These are phyloP conservation scores for Boeremia lycopersici DNA, from an alignment of 2,329 filamentous ascomycete species.

Conservation along the genomic window DNA sequence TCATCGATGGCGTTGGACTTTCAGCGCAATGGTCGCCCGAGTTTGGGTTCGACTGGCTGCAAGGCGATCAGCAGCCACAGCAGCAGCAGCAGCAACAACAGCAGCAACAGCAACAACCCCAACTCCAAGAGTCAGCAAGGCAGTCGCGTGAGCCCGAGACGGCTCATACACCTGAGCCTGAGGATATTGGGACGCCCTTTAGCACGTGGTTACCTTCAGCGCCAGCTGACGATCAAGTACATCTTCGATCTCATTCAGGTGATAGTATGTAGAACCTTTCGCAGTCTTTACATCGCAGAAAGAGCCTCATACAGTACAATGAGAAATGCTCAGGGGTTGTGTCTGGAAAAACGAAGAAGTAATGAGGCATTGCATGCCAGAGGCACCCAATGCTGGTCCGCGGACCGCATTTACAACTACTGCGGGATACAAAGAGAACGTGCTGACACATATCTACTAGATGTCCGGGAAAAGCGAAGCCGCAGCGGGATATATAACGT, in stretches of 20 bases:
- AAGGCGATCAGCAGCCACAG: slow-evolving; percentile 19
- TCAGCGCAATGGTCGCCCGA: slow-evolving; percentile 41
- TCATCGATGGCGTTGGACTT: slow-evolving; percentile 41
- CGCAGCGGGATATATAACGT: slow-evolving; percentile 32
- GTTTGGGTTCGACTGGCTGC: slow-evolving; percentile 39
- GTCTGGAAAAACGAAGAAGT: too few relatives aligned
- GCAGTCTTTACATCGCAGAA: neutral
- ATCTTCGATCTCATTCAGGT: slow-evolving; percentile 26
- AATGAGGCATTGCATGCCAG: too few relatives aligned
- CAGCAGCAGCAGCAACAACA: slow-evolving; percentile 21
- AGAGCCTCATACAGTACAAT: too few relatives aligned
- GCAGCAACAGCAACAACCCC: neutral
- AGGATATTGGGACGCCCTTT: slow-evolving; percentile 40
- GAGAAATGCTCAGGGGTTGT: too few relatives aligned
- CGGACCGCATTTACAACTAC: too few relatives aligned
- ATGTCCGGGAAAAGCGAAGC: slow-evolving; percentile 24
- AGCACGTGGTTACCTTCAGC: slow-evolving; percentile 41
- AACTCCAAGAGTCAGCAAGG: slow-evolving; percentile 21
- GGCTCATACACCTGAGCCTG: slow-evolving; percentile 24
- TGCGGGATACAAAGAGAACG: neutral
- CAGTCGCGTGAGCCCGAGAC: slow-evolving; percentile 26
- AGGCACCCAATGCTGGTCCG: too few relatives aligned
- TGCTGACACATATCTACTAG: slow-evolving; percentile 7
- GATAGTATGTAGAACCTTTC: slow-evolving; percentile 16
- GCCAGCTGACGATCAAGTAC: slow-evolving; percentile 35